phyloP scores from a whole-genome alignment of 2,329 filamentous ascomycete genomes.

The Beauveria caledonica region DNA sequence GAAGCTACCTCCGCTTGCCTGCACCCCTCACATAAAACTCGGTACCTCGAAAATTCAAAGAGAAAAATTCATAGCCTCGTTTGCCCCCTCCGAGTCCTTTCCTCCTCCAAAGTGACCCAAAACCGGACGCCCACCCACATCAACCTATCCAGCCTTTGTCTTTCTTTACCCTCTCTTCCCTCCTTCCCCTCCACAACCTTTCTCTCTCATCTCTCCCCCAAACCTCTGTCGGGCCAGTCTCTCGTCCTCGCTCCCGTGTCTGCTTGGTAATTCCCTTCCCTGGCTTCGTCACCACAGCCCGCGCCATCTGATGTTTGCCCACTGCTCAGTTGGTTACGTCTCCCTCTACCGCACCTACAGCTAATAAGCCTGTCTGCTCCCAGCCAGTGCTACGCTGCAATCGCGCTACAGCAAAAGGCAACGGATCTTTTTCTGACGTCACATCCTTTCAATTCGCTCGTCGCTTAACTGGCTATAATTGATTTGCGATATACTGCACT shows the following conservation, averaged over 20 bases:
- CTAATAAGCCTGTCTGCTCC: background rate
- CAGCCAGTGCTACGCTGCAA: background rate
- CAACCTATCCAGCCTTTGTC: background rate
- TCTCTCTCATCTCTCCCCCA: background rate
- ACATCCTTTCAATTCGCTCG: background rate
- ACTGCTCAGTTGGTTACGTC: constrained; percentile 5
- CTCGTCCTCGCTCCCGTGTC: background rate
- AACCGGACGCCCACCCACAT: constrained; percentile 4
- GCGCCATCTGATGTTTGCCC: constrained; percentile 6
- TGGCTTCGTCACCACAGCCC: background rate
- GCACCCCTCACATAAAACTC: background rate
- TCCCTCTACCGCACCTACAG: constrained; percentile 10
- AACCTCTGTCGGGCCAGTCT: background rate
- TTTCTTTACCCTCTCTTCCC: background rate
- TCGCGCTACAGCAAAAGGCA: background rate
- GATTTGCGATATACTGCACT: background rate
- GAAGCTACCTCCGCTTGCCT: background rate
- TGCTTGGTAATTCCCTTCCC: background rate
- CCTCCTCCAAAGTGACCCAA: background rate
- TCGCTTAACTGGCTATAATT: background rate
- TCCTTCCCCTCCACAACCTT: background rate
- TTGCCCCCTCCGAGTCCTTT: background rate
- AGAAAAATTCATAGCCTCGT: background rate
- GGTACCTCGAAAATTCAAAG: background rate
- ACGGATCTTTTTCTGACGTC: constrained; percentile 2